Evolutionary conservation across 139 green algal species (phyloP).

Genomic region (Tetradesmus obliquus): DNA sequence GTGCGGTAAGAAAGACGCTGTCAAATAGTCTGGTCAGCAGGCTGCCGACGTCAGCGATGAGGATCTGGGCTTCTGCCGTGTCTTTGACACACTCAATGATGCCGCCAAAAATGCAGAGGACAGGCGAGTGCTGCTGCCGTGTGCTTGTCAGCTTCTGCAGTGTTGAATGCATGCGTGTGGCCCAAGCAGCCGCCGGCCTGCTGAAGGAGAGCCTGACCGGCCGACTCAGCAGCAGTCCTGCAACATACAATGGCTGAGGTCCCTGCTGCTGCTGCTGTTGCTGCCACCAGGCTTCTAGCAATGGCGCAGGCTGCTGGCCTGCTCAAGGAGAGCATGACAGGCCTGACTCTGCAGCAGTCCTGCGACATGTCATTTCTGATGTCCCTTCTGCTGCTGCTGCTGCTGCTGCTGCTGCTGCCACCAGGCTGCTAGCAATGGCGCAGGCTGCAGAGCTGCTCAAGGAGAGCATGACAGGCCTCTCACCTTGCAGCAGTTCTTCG

Average conservation of each 20-base stretch:
- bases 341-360: conserved; percentile 33
- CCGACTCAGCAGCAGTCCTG: neutral
- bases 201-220: neutral
- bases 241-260: neutral
- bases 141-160: neutral
- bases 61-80: conserved; percentile 38
- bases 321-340: neutral
- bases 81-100: conserved; percentile 67
- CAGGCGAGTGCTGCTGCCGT: neutral
- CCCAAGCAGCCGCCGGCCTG: neutral
- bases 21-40: too few relatives aligned
- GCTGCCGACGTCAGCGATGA: too few relatives aligned
- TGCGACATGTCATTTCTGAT: neutral
- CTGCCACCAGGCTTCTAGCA: neutral
- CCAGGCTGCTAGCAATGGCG: conserved; percentile 5
- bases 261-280: neutral
- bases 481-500: neutral
- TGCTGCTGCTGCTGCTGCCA: neutral
- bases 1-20: too few relatives aligned
- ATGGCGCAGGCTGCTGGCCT: neutral
- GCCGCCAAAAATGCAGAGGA: conserved; percentile 67
- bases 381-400: neutral
- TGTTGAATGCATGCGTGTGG: neutral
- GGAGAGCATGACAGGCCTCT: neutral
- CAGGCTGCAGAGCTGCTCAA: neutral